Evolutionary conservation across 2,329 filamentous ascomycete genomes (phyloP).

Genomic region (Fusarium staphyleae): DNA sequence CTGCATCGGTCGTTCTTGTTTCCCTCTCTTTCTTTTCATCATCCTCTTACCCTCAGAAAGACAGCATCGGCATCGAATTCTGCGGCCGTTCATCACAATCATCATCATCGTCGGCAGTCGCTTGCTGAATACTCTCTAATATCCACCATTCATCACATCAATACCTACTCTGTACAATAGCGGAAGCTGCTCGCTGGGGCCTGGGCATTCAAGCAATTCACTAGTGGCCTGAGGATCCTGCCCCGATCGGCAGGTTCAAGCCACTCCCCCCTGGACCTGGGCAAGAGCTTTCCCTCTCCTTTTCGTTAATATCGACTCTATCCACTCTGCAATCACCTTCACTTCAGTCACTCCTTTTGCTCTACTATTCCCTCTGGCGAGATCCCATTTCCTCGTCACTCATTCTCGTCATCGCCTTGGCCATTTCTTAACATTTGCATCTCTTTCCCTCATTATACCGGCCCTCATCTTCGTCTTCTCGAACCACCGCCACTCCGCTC

Average conservation of each 20-base stretch:
- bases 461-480: constrained; percentile 19
- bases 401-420: constrained; percentile 34
- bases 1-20: constrained; percentile 28
- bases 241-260: constrained; percentile 48
- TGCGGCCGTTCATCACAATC: background rate
- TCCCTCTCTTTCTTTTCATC: constrained; percentile 11
- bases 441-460: constrained; percentile 24
- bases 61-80: constrained; percentile 7
- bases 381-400: constrained; percentile 37
- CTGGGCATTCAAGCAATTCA: constrained; percentile 34
- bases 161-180: constrained; percentile 27
- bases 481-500: constrained; percentile 10
- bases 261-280: constrained; percentile 42
- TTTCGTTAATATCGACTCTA: constrained; percentile 50
- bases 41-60: constrained; percentile 4
- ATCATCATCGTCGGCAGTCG: constrained; percentile 8
- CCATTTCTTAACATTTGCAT: constrained; percentile 32
- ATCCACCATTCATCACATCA: constrained; percentile 23
- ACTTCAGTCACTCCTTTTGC: constrained; percentile 52
- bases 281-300: constrained; percentile 46
- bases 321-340: constrained; percentile 50
- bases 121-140: constrained; percentile 7
- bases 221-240: constrained; percentile 45
- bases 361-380: constrained; percentile 37
- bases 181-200: constrained; percentile 35